These are phyloP conservation scores for Saccharomycopsis sp. DNA, from an alignment of 805 yeast genomes.

Conservation along the genomic window DNA sequence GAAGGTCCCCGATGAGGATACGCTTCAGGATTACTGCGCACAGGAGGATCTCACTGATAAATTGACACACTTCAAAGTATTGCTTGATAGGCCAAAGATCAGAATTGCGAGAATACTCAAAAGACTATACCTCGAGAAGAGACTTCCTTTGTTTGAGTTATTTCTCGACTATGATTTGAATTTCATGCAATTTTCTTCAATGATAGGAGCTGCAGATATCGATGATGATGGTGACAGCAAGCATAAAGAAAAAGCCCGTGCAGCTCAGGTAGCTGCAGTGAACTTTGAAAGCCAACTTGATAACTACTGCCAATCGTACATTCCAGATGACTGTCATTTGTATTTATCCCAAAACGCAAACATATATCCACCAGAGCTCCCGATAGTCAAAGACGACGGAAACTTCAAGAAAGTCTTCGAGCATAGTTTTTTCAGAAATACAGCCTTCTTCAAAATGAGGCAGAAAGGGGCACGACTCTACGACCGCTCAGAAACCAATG, in stretches of 20 bases:
- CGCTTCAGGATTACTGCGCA: not conserved
- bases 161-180: not conserved
- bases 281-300: not conserved
- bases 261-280: not conserved
- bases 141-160: not conserved
- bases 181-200: not conserved
- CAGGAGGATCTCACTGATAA: not conserved
- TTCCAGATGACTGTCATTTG: not conserved
- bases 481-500: not conserved
- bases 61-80: not conserved
- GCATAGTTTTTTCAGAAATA: conserved; percentile 22
- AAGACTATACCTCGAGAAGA: not conserved
- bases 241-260: not conserved
- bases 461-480: not conserved
- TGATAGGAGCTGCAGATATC: not conserved
- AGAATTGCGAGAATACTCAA: not conserved
- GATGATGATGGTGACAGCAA: not conserved
- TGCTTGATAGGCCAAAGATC: not conserved
- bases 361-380: conserved; percentile 5
- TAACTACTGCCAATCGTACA: not conserved
- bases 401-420: not conserved
- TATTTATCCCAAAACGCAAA: conserved; percentile 23
- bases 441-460: not conserved
- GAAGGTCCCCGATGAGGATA: conserved; percentile 1
- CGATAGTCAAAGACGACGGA: not conserved